Percentiles rank a stretch among this genome's conserved stretches.
phyloP scores from a whole-genome alignment of 208 protist species.

The Porcisia deanei region DNA sequence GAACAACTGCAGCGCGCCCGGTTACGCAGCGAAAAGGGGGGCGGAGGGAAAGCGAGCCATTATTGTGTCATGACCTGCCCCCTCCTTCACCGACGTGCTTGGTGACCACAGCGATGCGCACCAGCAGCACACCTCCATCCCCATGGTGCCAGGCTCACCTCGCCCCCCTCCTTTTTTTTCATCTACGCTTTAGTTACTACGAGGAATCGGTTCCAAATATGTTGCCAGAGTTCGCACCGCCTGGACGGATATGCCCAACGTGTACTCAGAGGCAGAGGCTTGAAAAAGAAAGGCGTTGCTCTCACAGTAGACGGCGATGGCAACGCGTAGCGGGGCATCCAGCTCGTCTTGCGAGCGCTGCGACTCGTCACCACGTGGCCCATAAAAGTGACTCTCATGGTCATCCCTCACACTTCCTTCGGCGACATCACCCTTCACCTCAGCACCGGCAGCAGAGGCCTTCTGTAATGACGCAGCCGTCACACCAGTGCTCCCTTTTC shows the following conservation, averaged over 20 bases:
- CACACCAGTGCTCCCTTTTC: not conserved
- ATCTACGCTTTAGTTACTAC: conserved; percentile 1
- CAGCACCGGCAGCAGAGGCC: not conserved
- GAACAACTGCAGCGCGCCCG: not conserved
- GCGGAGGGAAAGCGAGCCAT: not conserved
- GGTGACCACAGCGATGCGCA: not conserved
- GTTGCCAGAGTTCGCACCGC: conserved; percentile 55
- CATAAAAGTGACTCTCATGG: conserved; percentile 6
- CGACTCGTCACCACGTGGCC: conserved; percentile 22
- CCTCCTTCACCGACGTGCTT: not conserved
- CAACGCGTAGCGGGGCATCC: conserved; percentile 59
- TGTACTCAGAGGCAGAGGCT: conserved; percentile 36
- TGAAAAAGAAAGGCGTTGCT: conserved; percentile 73
- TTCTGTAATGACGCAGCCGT: conserved; percentile 20
- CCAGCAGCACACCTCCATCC: not conserved
- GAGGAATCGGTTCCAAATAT: conserved; percentile 38
- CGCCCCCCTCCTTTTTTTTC: not conserved
- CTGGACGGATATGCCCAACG: conserved; percentile 36
- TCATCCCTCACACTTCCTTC: not conserved
- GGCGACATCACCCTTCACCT: not conserved
- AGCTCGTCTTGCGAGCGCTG: conserved; percentile 35
- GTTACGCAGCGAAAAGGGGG: not conserved
- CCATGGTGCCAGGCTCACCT: not conserved
- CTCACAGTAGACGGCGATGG: conserved; percentile 56
- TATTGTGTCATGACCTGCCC: not conserved